Evolutionary conservation across 495 filamentous ascomycete genomes (phyloP), one percentile per base, ranked within the genome.

Genomic region (Penicillium flavigenum): DNA sequence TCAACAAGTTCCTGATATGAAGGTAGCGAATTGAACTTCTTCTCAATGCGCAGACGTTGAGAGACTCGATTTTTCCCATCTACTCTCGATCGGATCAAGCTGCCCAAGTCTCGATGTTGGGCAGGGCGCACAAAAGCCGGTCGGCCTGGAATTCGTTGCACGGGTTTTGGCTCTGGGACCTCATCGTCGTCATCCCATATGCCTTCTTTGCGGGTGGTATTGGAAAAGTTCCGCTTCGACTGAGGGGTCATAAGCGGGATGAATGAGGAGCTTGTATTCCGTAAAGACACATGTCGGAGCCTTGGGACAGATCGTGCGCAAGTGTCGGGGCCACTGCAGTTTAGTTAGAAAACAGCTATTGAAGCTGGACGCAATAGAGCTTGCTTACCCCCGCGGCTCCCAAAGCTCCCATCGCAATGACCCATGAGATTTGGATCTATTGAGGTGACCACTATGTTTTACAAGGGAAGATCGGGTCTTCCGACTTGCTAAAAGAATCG

Each of bases 401-500:
- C 7, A 49, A 8, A 24, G 16, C 1, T 17, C 24, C 27, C 16
- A 10, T 22, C 11, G 24, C 1, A n/a, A 5, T 22, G 17, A 12
- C 9, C 36, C 7, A 9, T 43, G 2, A 12, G 45, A 31, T 8
- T 36, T 42, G 12, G 36, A 31, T 17, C 36, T 32, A 46, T n/a
- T 26, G 31, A 42, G 32, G 43, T 57, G 56, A 24, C 52, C n/a
- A 20, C 39, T 26, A 17, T 52, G 19, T 34, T 41, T 57, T n/a
- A 53, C 17, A 31, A 34, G 51, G 29, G 39, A 58, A 51, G 57
- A 46, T 49, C 54, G 60, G 50, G 52, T 43, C 51, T 54, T 68
- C 62, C 62, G 56, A 53, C 66, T 56, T 51, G 63, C 60, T 59
- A 56, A 44, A 54, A 64, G 31, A 45, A n/a, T 62, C 45, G 32